Evolutionary conservation across 2,329 filamentous ascomycete genomes (phyloP), one percentile per base, ranked within the genome.

Genomic region (Ascochyta pisi): DNA sequence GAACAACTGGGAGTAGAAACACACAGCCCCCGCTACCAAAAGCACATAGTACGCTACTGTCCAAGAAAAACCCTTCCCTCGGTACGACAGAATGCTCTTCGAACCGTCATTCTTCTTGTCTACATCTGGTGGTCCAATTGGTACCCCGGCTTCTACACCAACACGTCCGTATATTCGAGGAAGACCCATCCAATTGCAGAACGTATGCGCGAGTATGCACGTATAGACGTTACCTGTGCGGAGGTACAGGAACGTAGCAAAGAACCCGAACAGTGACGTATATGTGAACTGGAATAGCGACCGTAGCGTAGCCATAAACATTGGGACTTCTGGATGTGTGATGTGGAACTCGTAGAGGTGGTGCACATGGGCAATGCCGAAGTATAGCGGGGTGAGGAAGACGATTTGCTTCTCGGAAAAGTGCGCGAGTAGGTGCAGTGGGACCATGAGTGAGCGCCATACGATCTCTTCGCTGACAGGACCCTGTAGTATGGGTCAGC

Each of bases 301-400:
- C 45, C 91, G 87, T 26, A 90, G 71, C 6, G 95, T 69, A 6
- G 89, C 86, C 2, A 85, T 81, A 1, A 82, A 62, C 12, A 88
- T 70, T 0, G 90, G 84, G 1, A 89, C 86, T 60, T 86, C 81
- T 8, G 91, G 91, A 66, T 96, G 86, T 1, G 89, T 91, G 54
- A 96, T 81, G 53, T 89, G 85, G 76, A 96, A 96, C 78, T 98
- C 95, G 79, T 96, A 96, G 74, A 96, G 92, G 78, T 99, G 95
- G 77, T 99, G 94, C 43, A 96, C 77, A 77, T 99, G 95, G 7
- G 95, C 93, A 40, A 96, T 86, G 47, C 94, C 94, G 72, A 98
- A 98, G 74, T 96, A 89, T 10, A 97, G 79, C 6, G 94, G 94
- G 1, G 91, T 91, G 10, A 91, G 79, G 77, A 96, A 92, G 69